Conservation (phyloP, 176 grass and related monocot species). For the Carex parvula region DNA sequence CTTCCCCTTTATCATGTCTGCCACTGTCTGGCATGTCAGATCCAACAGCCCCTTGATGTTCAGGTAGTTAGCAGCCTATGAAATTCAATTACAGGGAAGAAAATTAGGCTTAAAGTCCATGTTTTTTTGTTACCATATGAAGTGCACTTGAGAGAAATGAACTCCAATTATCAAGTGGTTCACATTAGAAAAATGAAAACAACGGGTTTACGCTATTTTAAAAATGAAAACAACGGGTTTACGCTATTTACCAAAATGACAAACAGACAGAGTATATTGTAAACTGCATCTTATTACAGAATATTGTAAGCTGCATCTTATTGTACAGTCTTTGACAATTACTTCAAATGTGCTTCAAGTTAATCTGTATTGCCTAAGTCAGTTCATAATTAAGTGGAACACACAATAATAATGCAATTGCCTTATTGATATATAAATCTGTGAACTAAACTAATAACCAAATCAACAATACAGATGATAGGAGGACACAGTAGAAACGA, state of each 20-base stretch:
- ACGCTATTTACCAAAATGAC: background rate
- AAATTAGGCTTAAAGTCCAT: background rate
- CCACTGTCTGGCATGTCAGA: constrained; percentile 37
- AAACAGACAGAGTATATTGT: background rate
- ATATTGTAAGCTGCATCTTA: background rate
- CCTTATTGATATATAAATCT: background rate
- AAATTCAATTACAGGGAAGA: background rate
- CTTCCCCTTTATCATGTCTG: constrained; percentile 73
- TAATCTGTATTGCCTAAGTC: background rate
- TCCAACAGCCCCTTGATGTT: constrained; percentile 52
- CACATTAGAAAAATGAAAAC: background rate
- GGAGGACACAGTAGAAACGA: background rate
- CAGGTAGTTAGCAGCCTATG: constrained; percentile 47
- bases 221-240: too few species aligned
- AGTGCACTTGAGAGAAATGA: background rate
- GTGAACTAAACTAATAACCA: background rate
- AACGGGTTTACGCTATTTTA: too few species aligned
- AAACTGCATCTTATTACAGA: background rate
- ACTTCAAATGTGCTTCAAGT: background rate
- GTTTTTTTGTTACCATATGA: background rate
- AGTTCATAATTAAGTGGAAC: background rate
- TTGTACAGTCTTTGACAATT: background rate
- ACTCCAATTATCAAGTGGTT: background rate
- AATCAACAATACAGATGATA: background rate
- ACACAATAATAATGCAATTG: background rate